Percentiles rank a stretch among this genome's conserved stretches.
Conservation (phyloP, 805 yeast species). For the Saitoella complicata region DNA sequence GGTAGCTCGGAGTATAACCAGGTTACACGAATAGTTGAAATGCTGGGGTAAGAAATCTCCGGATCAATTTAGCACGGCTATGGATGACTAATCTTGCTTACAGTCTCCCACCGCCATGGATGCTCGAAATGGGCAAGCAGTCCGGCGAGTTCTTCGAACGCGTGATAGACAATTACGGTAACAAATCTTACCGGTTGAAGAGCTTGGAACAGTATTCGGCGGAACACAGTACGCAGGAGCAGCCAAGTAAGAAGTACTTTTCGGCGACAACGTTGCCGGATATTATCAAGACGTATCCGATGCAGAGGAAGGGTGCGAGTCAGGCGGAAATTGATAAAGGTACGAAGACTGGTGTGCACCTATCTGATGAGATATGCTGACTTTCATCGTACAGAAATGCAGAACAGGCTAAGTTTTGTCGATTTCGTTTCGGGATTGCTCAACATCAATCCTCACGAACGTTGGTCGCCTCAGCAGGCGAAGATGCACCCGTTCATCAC, state of each 20-base stretch:
- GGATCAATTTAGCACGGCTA: too few relatives aligned
- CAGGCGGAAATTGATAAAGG: not conserved
- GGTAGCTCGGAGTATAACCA: conserved; percentile 92
- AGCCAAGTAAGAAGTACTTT: conserved; percentile 75
- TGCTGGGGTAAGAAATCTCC: conserved; percentile 37
- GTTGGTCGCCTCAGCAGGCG: conserved; percentile 97
- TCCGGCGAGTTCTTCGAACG: conserved; percentile 52
- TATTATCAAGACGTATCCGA: conserved; percentile 57
- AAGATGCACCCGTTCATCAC: conserved; percentile 78
- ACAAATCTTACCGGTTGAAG: conserved; percentile 27
- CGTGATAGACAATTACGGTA: conserved; percentile 22
- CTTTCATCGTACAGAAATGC: conserved; percentile 31
- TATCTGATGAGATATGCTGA: not conserved
- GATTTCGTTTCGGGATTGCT: conserved; percentile 69
- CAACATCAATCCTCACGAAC: conserved; percentile 75
- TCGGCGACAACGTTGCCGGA: conserved; percentile 48
- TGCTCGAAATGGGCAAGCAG: conserved; percentile 90
- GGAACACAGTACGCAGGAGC: conserved; percentile 35
- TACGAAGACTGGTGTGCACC: not conserved
- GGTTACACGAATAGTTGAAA: conserved; percentile 60
- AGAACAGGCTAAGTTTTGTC: conserved; percentile 50
- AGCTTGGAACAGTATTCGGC: conserved; percentile 36
- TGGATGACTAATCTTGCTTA: not conserved
- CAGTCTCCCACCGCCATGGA: conserved; percentile 69
- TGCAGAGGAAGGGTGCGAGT: conserved; percentile 21